Conservation (phyloP, 352 stramenopile genomes). For the Aphanomyces cochlioides region DNA sequence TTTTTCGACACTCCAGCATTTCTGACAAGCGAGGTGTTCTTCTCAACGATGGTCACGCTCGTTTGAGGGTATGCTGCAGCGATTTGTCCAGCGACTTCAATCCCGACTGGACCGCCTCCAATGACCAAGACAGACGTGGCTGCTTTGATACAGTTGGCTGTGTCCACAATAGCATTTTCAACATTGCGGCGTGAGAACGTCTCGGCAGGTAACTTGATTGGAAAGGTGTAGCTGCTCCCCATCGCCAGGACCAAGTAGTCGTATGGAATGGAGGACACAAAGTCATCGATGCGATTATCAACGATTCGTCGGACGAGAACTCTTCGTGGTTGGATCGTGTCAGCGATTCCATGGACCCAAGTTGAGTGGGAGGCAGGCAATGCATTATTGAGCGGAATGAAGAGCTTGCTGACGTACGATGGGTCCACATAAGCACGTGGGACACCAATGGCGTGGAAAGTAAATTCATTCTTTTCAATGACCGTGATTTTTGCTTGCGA, state of each 20-base stretch:
- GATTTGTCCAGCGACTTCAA: slow-evolving; percentile 61
- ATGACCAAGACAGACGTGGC: slow-evolving; percentile 52
- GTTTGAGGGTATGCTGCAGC: slow-evolving; percentile 52
- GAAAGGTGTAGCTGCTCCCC: slow-evolving; percentile 35
- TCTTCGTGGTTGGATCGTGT: slow-evolving; percentile 33
- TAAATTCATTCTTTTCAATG: slow-evolving; percentile 44
- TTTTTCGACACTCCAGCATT: slow-evolving; percentile 45
- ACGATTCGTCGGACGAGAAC: slow-evolving; percentile 29
- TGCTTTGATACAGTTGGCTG: slow-evolving; percentile 37
- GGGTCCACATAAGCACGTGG: slow-evolving; percentile 42
- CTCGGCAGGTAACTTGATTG: slow-evolving; percentile 33
- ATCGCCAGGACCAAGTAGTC: slow-evolving; percentile 37
- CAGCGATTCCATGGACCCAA: slow-evolving; percentile 35
- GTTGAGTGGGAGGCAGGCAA: slow-evolving; percentile 30
- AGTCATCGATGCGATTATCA: not conserved
- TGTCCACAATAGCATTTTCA: slow-evolving; percentile 39
- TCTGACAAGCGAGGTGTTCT: slow-evolving; percentile 38
- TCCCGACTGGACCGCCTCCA: slow-evolving; percentile 52
- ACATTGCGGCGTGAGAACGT: slow-evolving; percentile 29
- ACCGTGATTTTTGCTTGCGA: slow-evolving; percentile 40
- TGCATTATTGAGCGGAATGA: slow-evolving; percentile 40
- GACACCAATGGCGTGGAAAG: slow-evolving; percentile 39
- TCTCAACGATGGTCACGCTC: slow-evolving; percentile 53
- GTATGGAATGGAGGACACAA: slow-evolving; percentile 31
- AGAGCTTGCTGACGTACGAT: slow-evolving; percentile 38